Base-by-base conservation (phyloP, 805 yeast species). In the Saccharomyces kudriavzevii region DNA sequence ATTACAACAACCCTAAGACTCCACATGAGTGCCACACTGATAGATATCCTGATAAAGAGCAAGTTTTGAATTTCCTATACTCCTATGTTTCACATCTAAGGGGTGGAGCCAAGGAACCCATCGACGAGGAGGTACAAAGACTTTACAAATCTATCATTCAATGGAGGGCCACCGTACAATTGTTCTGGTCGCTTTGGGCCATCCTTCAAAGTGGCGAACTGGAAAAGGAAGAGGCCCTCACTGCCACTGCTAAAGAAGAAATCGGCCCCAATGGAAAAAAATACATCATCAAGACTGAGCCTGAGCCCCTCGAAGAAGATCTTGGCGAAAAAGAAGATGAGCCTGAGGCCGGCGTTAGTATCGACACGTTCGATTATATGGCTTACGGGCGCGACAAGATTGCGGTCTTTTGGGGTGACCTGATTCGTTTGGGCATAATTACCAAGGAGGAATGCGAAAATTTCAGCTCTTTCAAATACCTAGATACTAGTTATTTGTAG, bases 181-280 rank as follows among this genome's bases (percentile, higher is more conserved):
- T 87, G 9, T 81, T 78, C 64, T 92, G 99, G 99, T 78, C 85
- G 4, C 65, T 91, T 27, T 92, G 99, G 99, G 98, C 96, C 0
- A 77, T 94, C 46, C 79, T 94, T 31, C 96, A 89, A 67, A 82
- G 85, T 59, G 89, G 81, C 17, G 66, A 70, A 54, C 54, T 71
- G 45, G 48, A 47, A 3, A 49, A 54, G 3, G 54, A 52, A 4
- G 26, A 17, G 4, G 10, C 27, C 4, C 20, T 9, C 25, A 17
- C n/a, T 20, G 27, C 45, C 14, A 30, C 14, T 10, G 30, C 29
- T 1, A 45, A 56, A 17, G 60, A 69, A 52, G 71, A 66, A 27
- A 64, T 65, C 14, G 88, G 87, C 3, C 75, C 86, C 30, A 81
- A 79, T 54, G 81, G 83, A 48, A 80, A 80, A 56, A 71, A 67